A percentile compares a stretch with the other conserved stretches of the same genome.
phyloP scores from a whole-genome alignment of 257 asterid genomes.

The Nicotiana attenuata region DNA sequence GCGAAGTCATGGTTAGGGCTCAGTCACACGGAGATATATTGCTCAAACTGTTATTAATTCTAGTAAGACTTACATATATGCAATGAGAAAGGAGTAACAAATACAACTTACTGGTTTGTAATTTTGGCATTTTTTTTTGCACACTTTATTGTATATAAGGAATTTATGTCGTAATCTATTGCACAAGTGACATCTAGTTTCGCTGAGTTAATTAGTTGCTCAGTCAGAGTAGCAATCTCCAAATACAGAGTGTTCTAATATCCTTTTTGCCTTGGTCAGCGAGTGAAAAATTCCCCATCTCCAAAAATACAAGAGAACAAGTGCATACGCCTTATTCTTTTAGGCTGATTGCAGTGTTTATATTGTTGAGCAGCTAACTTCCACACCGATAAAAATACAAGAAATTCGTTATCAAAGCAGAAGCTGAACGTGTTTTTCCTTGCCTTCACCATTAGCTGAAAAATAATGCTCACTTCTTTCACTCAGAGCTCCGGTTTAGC shows the following conservation, averaged over 20 bases:
- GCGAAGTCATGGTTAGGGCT: conserved; percentile 75
- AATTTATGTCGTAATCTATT: not conserved
- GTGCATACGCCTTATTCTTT: no score
- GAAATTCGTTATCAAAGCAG: not conserved
- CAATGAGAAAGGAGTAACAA: not conserved
- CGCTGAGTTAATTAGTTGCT: no score
- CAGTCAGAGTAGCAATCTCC: no score
- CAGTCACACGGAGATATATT: no score
- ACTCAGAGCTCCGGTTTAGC: not conserved
- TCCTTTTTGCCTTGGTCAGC: not conserved
- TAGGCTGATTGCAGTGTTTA: not conserved
- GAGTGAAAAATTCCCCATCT: not conserved
- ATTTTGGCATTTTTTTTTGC: not conserved
- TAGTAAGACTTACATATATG: not conserved
- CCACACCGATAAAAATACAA: not conserved
- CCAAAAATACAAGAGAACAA: not conserved
- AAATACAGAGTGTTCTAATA: not conserved
- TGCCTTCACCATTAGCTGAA: not conserved
- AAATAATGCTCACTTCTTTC: not conserved
- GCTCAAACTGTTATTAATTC: not conserved
- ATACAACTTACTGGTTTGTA: not conserved
- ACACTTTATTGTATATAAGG: not conserved
- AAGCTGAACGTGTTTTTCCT: not conserved
- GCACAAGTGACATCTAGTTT: not conserved
- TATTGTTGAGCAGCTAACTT: not conserved